These are phyloP conservation scores for Ophiostoma sp. DNA, from an alignment of 2,329 filamentous ascomycete species.

Conservation along the genomic window DNA sequence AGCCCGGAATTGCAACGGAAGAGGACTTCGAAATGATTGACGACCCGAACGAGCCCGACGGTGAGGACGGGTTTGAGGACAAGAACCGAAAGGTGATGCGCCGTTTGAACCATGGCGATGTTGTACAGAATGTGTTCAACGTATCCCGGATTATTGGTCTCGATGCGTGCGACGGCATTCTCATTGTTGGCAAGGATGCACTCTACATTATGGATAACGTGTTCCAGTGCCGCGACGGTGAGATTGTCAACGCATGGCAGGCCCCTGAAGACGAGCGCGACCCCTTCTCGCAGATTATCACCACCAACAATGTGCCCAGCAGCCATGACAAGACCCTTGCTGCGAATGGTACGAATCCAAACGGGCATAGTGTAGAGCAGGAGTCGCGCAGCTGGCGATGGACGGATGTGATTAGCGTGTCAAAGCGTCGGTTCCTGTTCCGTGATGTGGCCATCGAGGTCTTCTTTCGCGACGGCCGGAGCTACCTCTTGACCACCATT, in stretches of 20 bases:
- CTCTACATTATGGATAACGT: constrained; percentile 96
- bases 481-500: constrained; percentile 84
- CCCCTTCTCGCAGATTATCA: constrained; percentile 90
- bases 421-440: constrained; percentile 90
- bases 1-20: constrained; percentile 41
- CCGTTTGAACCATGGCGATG: constrained; percentile 80
- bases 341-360: constrained; percentile 34
- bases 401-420: constrained; percentile 90
- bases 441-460: constrained; percentile 94
- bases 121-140: constrained; percentile 91
- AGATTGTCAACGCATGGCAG: constrained; percentile 95
- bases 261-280: constrained; percentile 89
- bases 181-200: constrained; percentile 86
- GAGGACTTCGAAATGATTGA: constrained; percentile 96
- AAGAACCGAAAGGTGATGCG: constrained; percentile 98
- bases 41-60: constrained; percentile 79
- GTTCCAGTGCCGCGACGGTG: constrained; percentile 89
- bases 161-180: constrained; percentile 86
- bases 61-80: constrained; percentile 77
- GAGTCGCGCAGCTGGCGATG: constrained; percentile 89
- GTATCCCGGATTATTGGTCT: constrained; percentile 90
- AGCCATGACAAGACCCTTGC: constrained; percentile 43
- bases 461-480: constrained; percentile 94
- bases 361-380: constrained; percentile 56
- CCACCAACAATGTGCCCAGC: constrained; percentile 45